Percentiles rank a stretch among this genome's conserved stretches.
phyloP scores from a whole-genome alignment of 2,329 filamentous ascomycete genomes.

The Monascus ruber region DNA sequence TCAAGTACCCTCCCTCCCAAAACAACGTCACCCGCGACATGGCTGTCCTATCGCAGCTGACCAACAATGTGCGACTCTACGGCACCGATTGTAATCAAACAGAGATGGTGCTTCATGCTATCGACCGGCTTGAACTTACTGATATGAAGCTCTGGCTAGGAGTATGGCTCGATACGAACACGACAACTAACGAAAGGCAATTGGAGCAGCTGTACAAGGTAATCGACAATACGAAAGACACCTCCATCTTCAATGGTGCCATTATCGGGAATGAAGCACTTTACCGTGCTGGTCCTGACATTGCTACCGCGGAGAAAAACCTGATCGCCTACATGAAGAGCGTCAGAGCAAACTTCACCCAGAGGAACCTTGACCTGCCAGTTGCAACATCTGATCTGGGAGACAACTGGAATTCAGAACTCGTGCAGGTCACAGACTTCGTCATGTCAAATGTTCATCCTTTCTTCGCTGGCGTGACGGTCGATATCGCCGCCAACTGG shows the following conservation, averaged over 20 bases:
- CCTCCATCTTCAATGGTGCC: constrained; percentile 46
- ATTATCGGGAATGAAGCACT: constrained; percentile 55
- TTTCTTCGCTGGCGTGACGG: constrained; percentile 74
- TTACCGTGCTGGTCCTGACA: constrained; percentile 36
- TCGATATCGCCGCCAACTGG: constrained; percentile 61
- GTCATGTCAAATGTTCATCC: constrained; percentile 97
- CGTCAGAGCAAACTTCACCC: constrained; percentile 62
- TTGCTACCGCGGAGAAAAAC: constrained; percentile 53
- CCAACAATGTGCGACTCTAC: constrained; percentile 77
- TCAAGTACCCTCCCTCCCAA: constrained; percentile 67
- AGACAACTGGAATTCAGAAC: constrained; percentile 64
- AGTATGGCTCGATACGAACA: constrained; percentile 80
- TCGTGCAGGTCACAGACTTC: constrained; percentile 64
- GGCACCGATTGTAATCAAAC: constrained; percentile 98
- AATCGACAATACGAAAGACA: constrained; percentile 44
- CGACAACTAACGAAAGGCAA: constrained; percentile 73
- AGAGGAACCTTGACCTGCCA: constrained; percentile 55
- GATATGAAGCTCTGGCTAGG: constrained; percentile 87
- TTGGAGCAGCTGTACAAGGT: constrained; percentile 74
- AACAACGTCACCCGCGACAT: constrained; percentile 91
- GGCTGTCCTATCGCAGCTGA: constrained; percentile 80
- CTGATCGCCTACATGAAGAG: constrained; percentile 54
- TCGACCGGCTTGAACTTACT: constrained; percentile 58
- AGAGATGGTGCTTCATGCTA: constrained; percentile 77
- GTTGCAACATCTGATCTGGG: constrained; percentile 84